Base-by-base conservation (phyloP, 768 basidiomycete genomes). In the Naganishia kalamii region DNA sequence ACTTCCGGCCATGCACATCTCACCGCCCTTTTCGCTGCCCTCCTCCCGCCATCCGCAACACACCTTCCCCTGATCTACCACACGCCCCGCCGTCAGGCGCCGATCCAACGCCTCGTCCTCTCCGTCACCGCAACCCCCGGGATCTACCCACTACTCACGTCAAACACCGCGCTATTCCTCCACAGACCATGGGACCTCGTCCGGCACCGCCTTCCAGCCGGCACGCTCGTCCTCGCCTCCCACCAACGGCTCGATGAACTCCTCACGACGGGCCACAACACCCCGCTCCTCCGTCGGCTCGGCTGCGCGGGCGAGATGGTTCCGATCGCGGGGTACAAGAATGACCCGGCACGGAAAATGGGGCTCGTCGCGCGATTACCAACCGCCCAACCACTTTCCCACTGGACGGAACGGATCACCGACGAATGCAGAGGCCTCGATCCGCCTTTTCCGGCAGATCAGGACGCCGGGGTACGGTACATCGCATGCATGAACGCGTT, bases 401-500 rank as follows among this genome's bases (percentile, higher is more conserved):
- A 65, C 21, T 65, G 64, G 64, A 32, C 32, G 4, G 17, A 49
- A n/a, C 15, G 2, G 7, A 27, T 65, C 32, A 7, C 7, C 4
- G 11, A 25, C 2, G 43, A 65, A 48, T 65, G 59, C 44, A 23
- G 25, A 25, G 54, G 57, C 3, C 32, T 60, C 21, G 46, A 12
- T 15, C 21, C 52, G 32, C 21, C n/a, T 44, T n/a, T n/a, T 30
- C 27, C 21, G 32, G 13, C 25, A 13, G 23, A 29, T 1, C 13
- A n/a, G 15, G 17, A 4, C 51, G 32, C 37, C 10, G 25, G 4
- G 23, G 51, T 51, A 13, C 25, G n/a, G 11, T 64, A 64, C 35
- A 64, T 64, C 43, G 63, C 63, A 7, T 64, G 63, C 23, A 64
- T 64, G 63, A 64, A 64, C 51, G 63, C 63, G 1, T 64, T 54